Evolutionary conservation across 1,139 yeast genomes (phyloP).

Genomic region (Kurtzmaniella natalensis): DNA sequence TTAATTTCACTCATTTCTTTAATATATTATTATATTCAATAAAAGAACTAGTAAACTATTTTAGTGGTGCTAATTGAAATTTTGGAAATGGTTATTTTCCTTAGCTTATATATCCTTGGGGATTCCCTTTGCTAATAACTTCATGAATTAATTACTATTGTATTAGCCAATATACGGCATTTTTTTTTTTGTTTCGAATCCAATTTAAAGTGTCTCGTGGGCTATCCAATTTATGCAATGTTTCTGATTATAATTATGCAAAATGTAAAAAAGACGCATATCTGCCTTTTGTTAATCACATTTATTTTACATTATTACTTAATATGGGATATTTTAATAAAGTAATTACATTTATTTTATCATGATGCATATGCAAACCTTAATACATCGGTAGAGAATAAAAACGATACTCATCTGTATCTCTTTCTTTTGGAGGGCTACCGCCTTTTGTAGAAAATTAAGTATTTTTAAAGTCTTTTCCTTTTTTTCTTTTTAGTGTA

Average conservation of each 20-base stretch:
- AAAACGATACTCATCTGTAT: no score
- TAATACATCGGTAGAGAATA: no score
- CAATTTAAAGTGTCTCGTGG: conserved; percentile 6
- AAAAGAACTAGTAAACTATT: no score
- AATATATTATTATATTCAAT: no score
- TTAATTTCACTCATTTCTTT: conserved; percentile 8
- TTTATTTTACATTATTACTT: not conserved
- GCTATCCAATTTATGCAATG: conserved; percentile 4
- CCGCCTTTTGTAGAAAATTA: no score
- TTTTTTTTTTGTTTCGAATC: not conserved
- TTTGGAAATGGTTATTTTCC: no score
- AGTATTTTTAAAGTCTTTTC: no score
- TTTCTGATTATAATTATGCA: not conserved
- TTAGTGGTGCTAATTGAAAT: not conserved
- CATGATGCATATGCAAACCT: no score
- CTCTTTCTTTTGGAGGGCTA: no score
- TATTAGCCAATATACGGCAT: conserved; percentile 1
- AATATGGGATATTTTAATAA: not conserved
- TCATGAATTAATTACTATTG: not conserved
- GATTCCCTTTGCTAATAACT: not conserved
- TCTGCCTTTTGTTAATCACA: not conserved
- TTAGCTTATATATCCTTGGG: no score
- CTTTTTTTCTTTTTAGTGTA: no score
- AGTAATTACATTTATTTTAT: no score
- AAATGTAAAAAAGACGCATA: not conserved